phyloP scores from a whole-genome alignment of 805 yeast species.

The Kluyveromyces aestuarii region DNA sequence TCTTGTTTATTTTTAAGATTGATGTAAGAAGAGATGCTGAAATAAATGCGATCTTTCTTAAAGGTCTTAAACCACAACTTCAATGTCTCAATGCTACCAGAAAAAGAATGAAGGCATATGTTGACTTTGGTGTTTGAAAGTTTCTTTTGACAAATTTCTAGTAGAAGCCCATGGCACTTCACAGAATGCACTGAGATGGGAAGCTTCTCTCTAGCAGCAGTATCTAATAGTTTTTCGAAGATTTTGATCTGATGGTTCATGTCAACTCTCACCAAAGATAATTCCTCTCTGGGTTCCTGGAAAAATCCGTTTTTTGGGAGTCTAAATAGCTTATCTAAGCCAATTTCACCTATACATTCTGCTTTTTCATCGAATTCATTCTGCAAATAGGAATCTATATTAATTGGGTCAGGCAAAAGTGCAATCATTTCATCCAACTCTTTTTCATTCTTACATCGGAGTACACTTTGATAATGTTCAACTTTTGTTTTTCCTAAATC shows the following conservation, averaged over 20 bases:
- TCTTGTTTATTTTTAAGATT: conserved; percentile 24
- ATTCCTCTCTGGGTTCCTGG: conserved; percentile 9
- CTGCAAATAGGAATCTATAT: conserved; percentile 29
- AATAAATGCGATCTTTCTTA: conserved; percentile 19
- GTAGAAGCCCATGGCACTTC: conserved; percentile 58
- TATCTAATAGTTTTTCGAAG: conserved; percentile 38
- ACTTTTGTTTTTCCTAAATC: conserved; percentile 26
- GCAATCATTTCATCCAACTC: conserved; percentile 30
- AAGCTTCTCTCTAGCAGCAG: conserved; percentile 41
- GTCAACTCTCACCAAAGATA: conserved; percentile 43
- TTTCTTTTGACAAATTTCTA: conserved; percentile 28
- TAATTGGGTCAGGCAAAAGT: conserved; percentile 53
- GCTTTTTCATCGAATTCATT: conserved; percentile 11
- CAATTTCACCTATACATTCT: conserved; percentile 77
- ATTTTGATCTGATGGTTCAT: conserved; percentile 59
- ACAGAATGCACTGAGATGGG: conserved; percentile 82
- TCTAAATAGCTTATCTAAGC: conserved; percentile 70
- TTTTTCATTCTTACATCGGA: conserved; percentile 30
- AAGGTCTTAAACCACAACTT: conserved; percentile 32
- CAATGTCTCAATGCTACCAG: conserved; percentile 72
- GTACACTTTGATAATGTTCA: conserved; percentile 48
- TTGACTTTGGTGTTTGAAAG: conserved; percentile 20
- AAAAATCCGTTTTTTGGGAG: conserved; percentile 53
- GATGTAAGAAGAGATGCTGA: conserved; percentile 23
- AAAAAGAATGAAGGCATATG: conserved; percentile 73